These are phyloP conservation scores for Cercospora zeae-maydis DNA, from an alignment of 2,329 filamentous ascomycete species.

Conservation along the genomic window DNA sequence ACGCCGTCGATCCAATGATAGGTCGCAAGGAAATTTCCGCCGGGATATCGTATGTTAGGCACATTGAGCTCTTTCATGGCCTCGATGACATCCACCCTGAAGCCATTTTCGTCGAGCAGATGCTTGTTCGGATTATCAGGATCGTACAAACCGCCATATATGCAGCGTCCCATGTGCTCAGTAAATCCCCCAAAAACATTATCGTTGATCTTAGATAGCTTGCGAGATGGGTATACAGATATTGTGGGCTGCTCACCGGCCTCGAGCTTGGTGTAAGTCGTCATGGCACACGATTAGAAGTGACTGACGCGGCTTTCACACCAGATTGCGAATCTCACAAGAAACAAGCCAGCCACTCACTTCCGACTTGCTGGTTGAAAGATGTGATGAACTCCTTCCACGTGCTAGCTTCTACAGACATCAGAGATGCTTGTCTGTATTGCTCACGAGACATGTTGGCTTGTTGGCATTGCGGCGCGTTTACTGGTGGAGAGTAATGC, in stretches of 20 bases:
- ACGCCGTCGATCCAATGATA: slow-evolving; percentile 84
- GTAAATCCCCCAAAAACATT: slow-evolving; percentile 83
- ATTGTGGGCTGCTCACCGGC: slow-evolving; percentile 62
- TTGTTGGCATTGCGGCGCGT: neutral
- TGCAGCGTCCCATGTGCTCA: slow-evolving; percentile 88
- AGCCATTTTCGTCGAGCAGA: slow-evolving; percentile 70
- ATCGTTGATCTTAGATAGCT: slow-evolving; percentile 69
- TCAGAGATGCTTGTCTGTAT: neutral
- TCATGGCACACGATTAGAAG: slow-evolving; percentile 44
- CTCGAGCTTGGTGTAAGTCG: slow-evolving; percentile 66
- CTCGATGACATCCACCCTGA: slow-evolving; percentile 73
- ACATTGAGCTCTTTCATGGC: slow-evolving; percentile 70
- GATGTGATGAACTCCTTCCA: neutral
- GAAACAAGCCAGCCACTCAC: neutral
- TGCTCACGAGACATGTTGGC: neutral
- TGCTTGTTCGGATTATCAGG: slow-evolving; percentile 57
- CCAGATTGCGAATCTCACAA: neutral
- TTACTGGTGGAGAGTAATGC: slow-evolving; percentile 4
- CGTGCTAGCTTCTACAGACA: neutral
- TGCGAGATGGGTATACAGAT: slow-evolving; percentile 61
- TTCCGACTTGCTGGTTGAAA: neutral
- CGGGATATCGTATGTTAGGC: slow-evolving; percentile 76
- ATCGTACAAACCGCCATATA: slow-evolving; percentile 83
- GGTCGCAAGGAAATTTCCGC: slow-evolving; percentile 79
- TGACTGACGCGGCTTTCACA: neutral